Evolutionary conservation across 352 stramenopile genomes (phyloP).

Genomic region (Pythium volutum): DNA sequence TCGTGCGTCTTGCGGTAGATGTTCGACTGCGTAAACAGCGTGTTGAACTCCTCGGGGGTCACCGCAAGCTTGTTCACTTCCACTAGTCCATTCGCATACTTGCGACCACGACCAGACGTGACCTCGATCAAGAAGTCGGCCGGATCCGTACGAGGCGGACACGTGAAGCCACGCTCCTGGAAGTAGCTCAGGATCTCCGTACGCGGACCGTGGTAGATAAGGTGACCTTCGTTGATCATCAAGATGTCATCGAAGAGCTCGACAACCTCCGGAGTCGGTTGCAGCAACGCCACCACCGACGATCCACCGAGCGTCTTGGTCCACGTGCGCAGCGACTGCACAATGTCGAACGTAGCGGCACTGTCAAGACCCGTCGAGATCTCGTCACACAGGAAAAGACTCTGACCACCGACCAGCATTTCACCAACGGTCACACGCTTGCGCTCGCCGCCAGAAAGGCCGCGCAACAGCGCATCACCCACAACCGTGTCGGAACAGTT

Average conservation of each 20-base stretch:
- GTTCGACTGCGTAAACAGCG: conserved; percentile 46
- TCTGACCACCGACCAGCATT: conserved; percentile 80
- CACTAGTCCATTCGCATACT: conserved; percentile 40
- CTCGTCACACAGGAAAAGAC: conserved; percentile 87
- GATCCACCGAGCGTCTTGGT: conserved; percentile 34
- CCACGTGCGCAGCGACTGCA: conserved; percentile 46
- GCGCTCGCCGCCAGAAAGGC: conserved; percentile 86
- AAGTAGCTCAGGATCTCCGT: conserved; percentile 85
- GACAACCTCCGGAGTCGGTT: conserved; percentile 89
- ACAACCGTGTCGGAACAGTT: conserved; percentile 93
- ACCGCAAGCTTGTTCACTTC: conserved; percentile 27
- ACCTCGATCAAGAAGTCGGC: conserved; percentile 75
- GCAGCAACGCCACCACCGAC: conserved; percentile 41
- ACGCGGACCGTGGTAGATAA: conserved; percentile 92
- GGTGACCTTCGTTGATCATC: conserved; percentile 89
- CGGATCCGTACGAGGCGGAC: conserved; percentile 56
- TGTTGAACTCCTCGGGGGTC: conserved; percentile 48
- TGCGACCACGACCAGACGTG: conserved; percentile 48
- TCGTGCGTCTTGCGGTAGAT: conserved; percentile 56
- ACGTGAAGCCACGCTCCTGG: conserved; percentile 62
- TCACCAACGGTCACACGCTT: conserved; percentile 90
- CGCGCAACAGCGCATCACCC: conserved; percentile 82
- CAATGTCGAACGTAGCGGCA: conserved; percentile 92
- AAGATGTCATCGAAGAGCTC: conserved; percentile 95
- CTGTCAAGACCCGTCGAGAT: conserved; percentile 93